Percentiles rank a stretch among this genome's conserved stretches.
These are phyloP conservation scores for Puccinia hordei DNA, from an alignment of 1,284 basidiomycete genomes.

Conservation along the genomic window DNA sequence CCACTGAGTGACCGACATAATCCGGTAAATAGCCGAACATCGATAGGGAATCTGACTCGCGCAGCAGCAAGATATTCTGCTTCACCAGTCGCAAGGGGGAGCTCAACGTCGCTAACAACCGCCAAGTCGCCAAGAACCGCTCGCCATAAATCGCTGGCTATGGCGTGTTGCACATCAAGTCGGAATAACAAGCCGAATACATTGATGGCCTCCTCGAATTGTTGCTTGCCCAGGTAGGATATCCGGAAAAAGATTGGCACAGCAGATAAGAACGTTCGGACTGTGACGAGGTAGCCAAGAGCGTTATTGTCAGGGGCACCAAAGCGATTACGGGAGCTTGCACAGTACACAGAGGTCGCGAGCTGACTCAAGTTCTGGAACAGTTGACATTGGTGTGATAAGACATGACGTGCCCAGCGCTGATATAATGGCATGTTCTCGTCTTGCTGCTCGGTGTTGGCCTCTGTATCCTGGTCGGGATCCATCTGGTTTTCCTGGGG, in stretches of 20 bases:
- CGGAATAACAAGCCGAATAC: constrained; percentile 43
- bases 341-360: constrained; percentile 31
- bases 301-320: constrained; percentile 44
- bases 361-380: constrained; percentile 39
- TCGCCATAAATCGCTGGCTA: constrained; percentile 45
- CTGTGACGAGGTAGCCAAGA: constrained; percentile 45
- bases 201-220: constrained; percentile 46
- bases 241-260: constrained; percentile 43
- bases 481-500: constrained; percentile 7
- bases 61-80: constrained; percentile 35
- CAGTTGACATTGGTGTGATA: constrained; percentile 46
- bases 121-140: constrained; percentile 28
- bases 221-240: constrained; percentile 30
- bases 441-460: constrained; percentile 10
- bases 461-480: constrained; percentile 31
- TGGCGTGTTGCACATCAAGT: constrained; percentile 37
- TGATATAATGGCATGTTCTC: constrained; percentile 49
- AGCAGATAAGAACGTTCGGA: constrained; percentile 42
- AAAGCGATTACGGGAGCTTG: constrained; percentile 27
- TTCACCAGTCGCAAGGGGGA: constrained; percentile 30
- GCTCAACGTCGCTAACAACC: constrained; percentile 25
- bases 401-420: constrained; percentile 37
- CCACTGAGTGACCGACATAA: constrained; percentile 43
- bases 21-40: constrained; percentile 45
- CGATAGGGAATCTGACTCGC: constrained; percentile 36